These are phyloP conservation scores for Sugiyamaella novakii DNA, from an alignment of 1,139 yeast species.

Conservation along the genomic window DNA sequence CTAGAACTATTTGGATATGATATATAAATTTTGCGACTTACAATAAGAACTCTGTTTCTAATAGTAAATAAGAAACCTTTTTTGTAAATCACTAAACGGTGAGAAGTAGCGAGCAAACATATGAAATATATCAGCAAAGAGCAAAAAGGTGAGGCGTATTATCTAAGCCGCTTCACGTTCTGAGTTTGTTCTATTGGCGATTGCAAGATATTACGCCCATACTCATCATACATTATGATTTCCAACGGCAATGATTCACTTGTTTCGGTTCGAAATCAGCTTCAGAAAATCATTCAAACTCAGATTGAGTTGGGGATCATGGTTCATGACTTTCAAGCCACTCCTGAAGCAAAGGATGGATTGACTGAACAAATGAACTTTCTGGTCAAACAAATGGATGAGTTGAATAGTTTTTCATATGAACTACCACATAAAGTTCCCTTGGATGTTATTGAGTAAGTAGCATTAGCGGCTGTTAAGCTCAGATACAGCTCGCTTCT, in stretches of 20 bases:
- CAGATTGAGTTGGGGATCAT: constrained; percentile 86
- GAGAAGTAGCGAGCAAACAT: no score
- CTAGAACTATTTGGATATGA: no score
- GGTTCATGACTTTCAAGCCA: constrained; percentile 91
- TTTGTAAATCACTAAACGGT: no score
- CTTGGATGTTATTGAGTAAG: constrained; percentile 38
- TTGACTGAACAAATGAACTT: constrained; percentile 44
- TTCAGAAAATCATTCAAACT: constrained; percentile 76
- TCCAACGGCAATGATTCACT: constrained; percentile 35
- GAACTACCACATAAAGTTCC: constrained; percentile 34
- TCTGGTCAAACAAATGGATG: constrained; percentile 26
- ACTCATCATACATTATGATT: constrained; percentile 21
- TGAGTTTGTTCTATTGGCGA: no score
- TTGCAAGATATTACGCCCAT: no score
- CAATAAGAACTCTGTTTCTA: no score
- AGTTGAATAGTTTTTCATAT: constrained; percentile 26
- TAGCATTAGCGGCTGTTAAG: no score
- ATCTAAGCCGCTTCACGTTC: background rate
- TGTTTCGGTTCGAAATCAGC: constrained; percentile 56
- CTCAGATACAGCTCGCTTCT: no score
- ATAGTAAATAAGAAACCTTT: no score
- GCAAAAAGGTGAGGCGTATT: background rate
- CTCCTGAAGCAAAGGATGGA: constrained; percentile 63
- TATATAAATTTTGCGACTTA: no score
- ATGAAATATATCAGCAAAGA: no score